Conservation (phyloP, 2,329 filamentous ascomycete genomes). For the Diaporthe citrichinensis region DNA sequence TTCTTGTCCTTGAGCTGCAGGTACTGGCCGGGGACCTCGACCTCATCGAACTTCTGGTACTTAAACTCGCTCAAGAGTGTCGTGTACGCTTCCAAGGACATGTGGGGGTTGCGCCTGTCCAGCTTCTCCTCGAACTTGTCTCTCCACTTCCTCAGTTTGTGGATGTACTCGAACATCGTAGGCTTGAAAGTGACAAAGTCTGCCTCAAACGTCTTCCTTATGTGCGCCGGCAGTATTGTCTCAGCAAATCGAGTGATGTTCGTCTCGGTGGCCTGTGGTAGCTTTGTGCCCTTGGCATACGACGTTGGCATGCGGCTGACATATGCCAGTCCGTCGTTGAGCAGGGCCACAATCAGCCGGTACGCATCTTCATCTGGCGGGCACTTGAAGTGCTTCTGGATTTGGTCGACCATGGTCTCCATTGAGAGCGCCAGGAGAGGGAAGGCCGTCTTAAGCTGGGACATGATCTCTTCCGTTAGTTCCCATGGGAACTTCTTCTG, state of each 20-base stretch:
- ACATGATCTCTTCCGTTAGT: constrained; percentile 94
- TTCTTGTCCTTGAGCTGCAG: constrained; percentile 98
- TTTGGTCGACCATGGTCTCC: constrained; percentile 99
- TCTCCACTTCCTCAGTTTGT: constrained; percentile 94
- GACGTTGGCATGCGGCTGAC: constrained; percentile 88
- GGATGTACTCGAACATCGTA: constrained; percentile 98
- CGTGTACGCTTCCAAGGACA: constrained; percentile 87
- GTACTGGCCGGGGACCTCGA: constrained; percentile 98
- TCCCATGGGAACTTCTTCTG: constrained; percentile 92
- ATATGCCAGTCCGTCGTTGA: constrained; percentile 95
- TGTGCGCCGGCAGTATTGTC: constrained; percentile 93
- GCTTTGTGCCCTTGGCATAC: constrained; percentile 91
- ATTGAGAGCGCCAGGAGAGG: constrained; percentile 95
- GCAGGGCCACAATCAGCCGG: constrained; percentile 93
- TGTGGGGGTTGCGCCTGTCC: constrained; percentile 81
- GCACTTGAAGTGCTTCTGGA: constrained; percentile 99
- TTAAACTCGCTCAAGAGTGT: constrained; percentile 95
- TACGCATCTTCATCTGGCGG: constrained; percentile 98
- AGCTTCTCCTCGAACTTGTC: constrained; percentile 99
- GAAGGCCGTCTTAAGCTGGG: constrained; percentile 96
- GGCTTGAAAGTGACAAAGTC: constrained; percentile 97
- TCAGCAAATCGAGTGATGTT: constrained; percentile 98
- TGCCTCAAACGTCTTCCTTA: constrained; percentile 95
- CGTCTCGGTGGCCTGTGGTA: constrained; percentile 90
- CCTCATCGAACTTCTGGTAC: constrained; percentile 98